Base-by-base conservation (phyloP, 192 early-diverging fungal species). In the Coemansia sp. region DNA sequence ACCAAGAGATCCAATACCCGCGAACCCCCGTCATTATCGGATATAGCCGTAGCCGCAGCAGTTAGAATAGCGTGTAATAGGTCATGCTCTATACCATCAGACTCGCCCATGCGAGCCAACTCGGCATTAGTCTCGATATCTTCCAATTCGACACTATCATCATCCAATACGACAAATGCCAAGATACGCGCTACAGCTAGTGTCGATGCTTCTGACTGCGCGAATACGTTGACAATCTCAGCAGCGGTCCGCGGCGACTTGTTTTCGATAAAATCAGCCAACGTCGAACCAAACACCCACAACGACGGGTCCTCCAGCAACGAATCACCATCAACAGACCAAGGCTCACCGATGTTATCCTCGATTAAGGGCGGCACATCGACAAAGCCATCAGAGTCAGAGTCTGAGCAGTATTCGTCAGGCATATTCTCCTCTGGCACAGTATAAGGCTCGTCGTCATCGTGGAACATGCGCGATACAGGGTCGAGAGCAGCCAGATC, bases 251-350 rank as follows among this genome's bases (percentile, higher is more conserved):
- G 59, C 41, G 58, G 64, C 68, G 18, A 60, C 45, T 27, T 66
- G 69, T 32, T 67, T 64, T 24, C 32, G 15, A 62, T 74, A 59
- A 80, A 82, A 35, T 85, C 73, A 13, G 66, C 4, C 16, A 87
- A 59, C 29, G 71, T 67, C 1, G 80, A 58, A 1, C 84, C 85
- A 65, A 86, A 88, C 38, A 88, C 75, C 85, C 84, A 86, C 16
- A 86, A 64, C 4, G 86, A 80, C 2, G 80, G 74, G 15, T 83
- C 82, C 8, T 58, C 38, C 32, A 83, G 65, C 52, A 83, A 18
- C 52, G 59, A 30, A 49, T 43, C 41, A 39, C 37, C 37, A 49
- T 2, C 32, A 27, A 29, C 0, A 2, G 45, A 20, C 4, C 30
- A 59, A 8, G 61, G 35, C 10, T 38, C 29, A 3, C 45, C 56